Evolutionary conservation across 2,329 filamentous ascomycete genomes (phyloP).

Genomic region (Boeremia lycopersici): DNA sequence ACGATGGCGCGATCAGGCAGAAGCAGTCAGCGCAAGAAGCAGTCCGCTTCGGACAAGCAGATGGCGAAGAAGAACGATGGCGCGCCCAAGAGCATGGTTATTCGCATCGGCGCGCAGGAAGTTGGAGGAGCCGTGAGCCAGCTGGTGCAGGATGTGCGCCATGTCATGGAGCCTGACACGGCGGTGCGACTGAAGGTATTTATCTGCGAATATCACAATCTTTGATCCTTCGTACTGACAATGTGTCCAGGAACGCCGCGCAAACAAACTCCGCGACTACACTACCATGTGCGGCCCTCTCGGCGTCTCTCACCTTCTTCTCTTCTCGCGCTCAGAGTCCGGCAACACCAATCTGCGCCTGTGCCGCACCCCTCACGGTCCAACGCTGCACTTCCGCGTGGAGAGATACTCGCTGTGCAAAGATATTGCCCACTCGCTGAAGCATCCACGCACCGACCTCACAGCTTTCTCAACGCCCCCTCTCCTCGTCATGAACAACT

Average conservation of each 20-base stretch:
- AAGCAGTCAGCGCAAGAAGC: constrained; percentile 41
- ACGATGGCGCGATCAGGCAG: constrained; percentile 35
- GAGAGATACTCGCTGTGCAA: constrained; percentile 94
- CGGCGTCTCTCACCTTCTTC: constrained; percentile 87
- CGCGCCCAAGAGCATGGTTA: constrained; percentile 95
- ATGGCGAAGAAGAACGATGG: constrained; percentile 64
- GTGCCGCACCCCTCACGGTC: constrained; percentile 84
- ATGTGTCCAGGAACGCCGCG: constrained; percentile 69
- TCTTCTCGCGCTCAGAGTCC: constrained; percentile 87
- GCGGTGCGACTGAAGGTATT: constrained; percentile 78
- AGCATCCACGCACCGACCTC: constrained; percentile 78
- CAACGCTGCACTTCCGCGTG: constrained; percentile 91
- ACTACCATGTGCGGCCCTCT: constrained; percentile 93
- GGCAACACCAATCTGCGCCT: constrained; percentile 94
- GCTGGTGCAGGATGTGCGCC: constrained; percentile 86
- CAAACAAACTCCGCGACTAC: constrained; percentile 89
- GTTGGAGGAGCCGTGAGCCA: constrained; percentile 91
- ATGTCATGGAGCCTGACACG: constrained; percentile 95
- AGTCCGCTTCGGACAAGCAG: constrained; percentile 43
- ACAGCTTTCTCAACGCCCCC: constrained; percentile 84
- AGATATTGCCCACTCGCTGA: constrained; percentile 83
- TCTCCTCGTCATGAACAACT: constrained; percentile 98
- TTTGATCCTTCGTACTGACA: background rate
- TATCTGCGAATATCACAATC: background rate
- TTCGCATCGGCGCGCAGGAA: constrained; percentile 92